Evolutionary conservation across 768 basidiomycete genomes (phyloP).

Genomic region (Cystofilobasidium macerans): DNA sequence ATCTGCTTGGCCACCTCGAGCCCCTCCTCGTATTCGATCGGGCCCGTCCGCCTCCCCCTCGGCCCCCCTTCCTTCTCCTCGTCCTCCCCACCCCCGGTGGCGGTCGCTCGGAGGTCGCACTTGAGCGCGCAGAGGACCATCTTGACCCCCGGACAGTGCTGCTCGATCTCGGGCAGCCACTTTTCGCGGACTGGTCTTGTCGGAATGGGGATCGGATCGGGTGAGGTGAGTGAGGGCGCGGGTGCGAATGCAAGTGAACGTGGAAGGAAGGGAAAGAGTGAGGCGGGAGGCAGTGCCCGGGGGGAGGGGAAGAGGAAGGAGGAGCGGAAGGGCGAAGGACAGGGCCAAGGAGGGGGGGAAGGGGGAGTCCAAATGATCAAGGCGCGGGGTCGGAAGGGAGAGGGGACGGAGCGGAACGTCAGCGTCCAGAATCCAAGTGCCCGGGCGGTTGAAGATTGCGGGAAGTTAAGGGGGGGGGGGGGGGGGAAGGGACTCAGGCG

Average conservation of each 20-base stretch:
- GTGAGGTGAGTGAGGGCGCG: background rate
- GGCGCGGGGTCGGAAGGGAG: too few relatives aligned
- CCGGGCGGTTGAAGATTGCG: too few relatives aligned
- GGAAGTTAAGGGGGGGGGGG: too few relatives aligned
- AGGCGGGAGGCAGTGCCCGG: too few relatives aligned
- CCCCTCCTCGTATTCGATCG: conserved; percentile 7
- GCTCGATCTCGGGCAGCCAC: background rate
- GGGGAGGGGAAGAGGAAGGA: background rate
- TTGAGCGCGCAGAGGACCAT: background rate
- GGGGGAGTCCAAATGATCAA: too few relatives aligned
- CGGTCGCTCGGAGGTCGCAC: conserved; percentile 1
- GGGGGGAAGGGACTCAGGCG: too few relatives aligned
- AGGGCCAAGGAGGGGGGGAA: background rate
- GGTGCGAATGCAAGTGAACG: background rate
- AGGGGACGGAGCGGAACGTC: too few relatives aligned
- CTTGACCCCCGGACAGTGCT: background rate
- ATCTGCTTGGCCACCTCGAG: conserved; percentile 11
- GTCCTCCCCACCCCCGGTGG: background rate
- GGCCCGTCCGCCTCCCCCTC: background rate
- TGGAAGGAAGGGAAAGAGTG: too few relatives aligned
- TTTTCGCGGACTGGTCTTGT: background rate
- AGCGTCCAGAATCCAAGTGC: too few relatives aligned
- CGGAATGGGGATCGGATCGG: background rate
- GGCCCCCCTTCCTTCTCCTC: background rate
- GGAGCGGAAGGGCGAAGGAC: too few relatives aligned